Base-by-base conservation (phyloP, 2,329 filamentous ascomycete genomes). In the Stagonosporopsis chrysanthemi region DNA sequence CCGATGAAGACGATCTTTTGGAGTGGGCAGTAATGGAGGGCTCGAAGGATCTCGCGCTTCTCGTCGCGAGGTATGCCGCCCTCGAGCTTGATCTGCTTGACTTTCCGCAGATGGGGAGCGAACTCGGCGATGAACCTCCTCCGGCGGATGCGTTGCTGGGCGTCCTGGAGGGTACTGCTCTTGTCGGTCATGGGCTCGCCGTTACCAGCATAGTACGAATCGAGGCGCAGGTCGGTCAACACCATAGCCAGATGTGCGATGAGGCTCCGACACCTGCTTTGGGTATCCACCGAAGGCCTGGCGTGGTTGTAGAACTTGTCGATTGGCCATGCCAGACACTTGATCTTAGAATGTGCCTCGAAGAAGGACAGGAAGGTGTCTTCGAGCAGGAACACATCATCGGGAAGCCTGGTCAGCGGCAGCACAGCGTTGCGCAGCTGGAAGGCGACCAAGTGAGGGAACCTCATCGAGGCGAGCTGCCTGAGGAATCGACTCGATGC, bases 1-100 rank as follows among this genome's bases (percentile, higher is more conserved):
- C 79, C 79, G 22, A 82, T 81, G 61, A 81, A 70, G 19, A 81
- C 78, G 14, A 81, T 65, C 58, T 81, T 81, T 56, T 77, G 69
- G 4, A 82, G 53, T 0, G 76, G 75, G 43, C 76, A 81, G 38
- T 59, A 66, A 54, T 76, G 74, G 11, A 81, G 52, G 2, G 80
- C 79, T 7, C 79, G 75, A 3, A 81, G 50, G 12, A 76, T 71
- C 54, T 82, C 80, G 24, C 80, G 74, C 50, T 79, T 78, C 59
- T 82, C 80, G 58, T 81, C 79, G 9, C 78, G 72, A 0, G 80
- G 78, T 39, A 81, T 75, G 12, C 78, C 78, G 17, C 80, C 80
- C 68, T 82, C 80, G 19, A 82, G 67, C 55, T 82, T 82, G 64
- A 82, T 71, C 38, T 69, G 72, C 52, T 78, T 65, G 4, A 82